These are phyloP conservation scores for Cucumis hystrix DNA, from an alignment of 306 rosid species.

Conservation along the genomic window DNA sequence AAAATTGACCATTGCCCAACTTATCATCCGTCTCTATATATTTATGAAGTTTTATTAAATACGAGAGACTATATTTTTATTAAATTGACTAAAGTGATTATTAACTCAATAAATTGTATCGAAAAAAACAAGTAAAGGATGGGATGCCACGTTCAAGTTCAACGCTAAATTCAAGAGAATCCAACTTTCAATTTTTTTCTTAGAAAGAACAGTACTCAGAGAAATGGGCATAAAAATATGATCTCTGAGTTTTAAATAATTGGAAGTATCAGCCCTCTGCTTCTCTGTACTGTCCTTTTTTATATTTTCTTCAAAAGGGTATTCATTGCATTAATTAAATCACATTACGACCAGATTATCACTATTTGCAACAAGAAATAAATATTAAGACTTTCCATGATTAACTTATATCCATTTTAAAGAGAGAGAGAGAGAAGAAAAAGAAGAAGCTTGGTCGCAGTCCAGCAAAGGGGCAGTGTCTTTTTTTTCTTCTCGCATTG, in stretches of 20 bases:
- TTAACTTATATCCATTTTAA: neutral
- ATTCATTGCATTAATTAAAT: neutral
- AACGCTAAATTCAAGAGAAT: neutral
- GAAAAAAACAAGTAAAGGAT: neutral
- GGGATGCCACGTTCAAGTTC: neutral
- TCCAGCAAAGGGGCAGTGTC: neutral
- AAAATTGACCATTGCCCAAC: no score
- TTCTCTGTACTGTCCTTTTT: neutral
- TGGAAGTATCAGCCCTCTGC: neutral
- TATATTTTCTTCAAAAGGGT: neutral
- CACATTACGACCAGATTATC: neutral
- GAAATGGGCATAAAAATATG: neutral
- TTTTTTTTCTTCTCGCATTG: neutral
- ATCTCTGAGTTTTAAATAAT: neutral
- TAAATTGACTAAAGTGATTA: no score
- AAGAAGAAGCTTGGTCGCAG: no score
- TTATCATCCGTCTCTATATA: no score
- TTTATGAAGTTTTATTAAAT: no score
- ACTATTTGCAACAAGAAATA: neutral
- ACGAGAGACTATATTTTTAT: no score
- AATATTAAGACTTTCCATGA: neutral
- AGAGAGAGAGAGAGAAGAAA: neutral
- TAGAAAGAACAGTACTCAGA: neutral
- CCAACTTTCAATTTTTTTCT: neutral
- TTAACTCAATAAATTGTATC: no score